A percentile compares a stretch with the other conserved stretches of the same genome.
These are phyloP conservation scores for Podaxis carcinomalis DNA, from an alignment of 768 basidiomycete genomes.

Conservation along the genomic window DNA sequence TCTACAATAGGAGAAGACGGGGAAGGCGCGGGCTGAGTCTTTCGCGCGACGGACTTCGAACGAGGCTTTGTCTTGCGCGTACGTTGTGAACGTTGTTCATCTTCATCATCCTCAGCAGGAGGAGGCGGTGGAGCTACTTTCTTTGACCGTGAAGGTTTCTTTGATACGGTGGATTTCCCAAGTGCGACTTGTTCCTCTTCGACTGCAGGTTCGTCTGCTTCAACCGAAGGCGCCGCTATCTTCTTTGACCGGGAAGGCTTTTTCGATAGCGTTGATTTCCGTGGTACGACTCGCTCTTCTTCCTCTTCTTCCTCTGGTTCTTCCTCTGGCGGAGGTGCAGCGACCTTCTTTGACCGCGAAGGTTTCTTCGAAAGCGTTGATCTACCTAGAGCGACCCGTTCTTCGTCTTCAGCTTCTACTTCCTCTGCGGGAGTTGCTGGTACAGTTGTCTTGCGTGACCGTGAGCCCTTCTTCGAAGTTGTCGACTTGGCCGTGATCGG, in stretches of 20 bases:
- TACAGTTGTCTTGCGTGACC: neutral
- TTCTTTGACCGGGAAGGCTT: slow-evolving; percentile 19
- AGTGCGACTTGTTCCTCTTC: slow-evolving; percentile 16
- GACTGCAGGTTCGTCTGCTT: slow-evolving; percentile 28
- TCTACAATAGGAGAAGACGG: neutral
- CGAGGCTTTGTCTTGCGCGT: slow-evolving; percentile 15
- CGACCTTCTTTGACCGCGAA: slow-evolving; percentile 10
- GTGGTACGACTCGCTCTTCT: neutral
- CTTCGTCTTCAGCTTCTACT: slow-evolving; percentile 15
- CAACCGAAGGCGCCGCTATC: neutral
- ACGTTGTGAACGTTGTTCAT: slow-evolving; percentile 1
- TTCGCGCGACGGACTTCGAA: slow-evolving; percentile 13
- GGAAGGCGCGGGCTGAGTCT: slow-evolving; percentile 4
- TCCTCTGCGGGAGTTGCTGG: neutral
- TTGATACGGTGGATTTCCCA: neutral
- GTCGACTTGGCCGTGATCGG: neutral
- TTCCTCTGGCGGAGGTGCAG: slow-evolving; percentile 24
- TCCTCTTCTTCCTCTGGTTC: neutral
- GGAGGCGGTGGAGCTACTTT: slow-evolving; percentile 4
- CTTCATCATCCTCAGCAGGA: slow-evolving; percentile 14
- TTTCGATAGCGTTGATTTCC: slow-evolving; percentile 15
- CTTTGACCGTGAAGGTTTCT: slow-evolving; percentile 13
- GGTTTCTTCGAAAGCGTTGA: neutral
- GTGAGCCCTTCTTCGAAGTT: neutral
- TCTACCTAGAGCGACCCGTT: neutral